Evolutionary conservation across 2,329 filamentous ascomycete genomes (phyloP).

Genomic region (Aspergillus chevalieri): DNA sequence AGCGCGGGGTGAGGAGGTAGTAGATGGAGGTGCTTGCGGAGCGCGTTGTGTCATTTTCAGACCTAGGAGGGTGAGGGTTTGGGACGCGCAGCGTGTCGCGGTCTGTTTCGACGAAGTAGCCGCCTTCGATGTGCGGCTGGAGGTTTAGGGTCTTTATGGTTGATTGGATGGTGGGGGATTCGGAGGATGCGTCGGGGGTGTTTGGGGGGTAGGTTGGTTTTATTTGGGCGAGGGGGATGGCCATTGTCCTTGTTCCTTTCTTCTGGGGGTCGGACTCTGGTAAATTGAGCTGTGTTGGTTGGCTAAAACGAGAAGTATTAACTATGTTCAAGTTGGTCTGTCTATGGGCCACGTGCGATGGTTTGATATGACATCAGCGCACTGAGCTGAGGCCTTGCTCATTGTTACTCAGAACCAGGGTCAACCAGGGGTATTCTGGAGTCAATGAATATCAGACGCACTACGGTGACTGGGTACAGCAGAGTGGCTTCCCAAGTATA

Average conservation of each 20-base stretch:
- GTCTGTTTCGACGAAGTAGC: slow-evolving; percentile 60
- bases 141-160: slow-evolving; percentile 45
- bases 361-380: too few relatives aligned
- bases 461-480: too few relatives aligned
- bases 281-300: too few relatives aligned
- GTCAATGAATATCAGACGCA: too few relatives aligned
- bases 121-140: slow-evolving; percentile 56
- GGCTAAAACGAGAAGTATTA: too few relatives aligned
- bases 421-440: too few relatives aligned
- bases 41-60: slow-evolving; percentile 39
- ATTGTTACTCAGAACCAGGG: too few relatives aligned
- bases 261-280: too few relatives aligned
- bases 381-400: too few relatives aligned
- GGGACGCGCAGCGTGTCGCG: slow-evolving; percentile 47
- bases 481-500: too few relatives aligned
- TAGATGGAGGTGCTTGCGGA: slow-evolving; percentile 57
- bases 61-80: slow-evolving; percentile 38
- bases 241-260: not conserved
- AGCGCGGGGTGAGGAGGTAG: slow-evolving; percentile 56
- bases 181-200: slow-evolving; percentile 10
- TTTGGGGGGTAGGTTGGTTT: not conserved
- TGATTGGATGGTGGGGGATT: slow-evolving; percentile 27
- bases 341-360: too few relatives aligned
- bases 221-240: not conserved
- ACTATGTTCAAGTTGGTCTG: too few relatives aligned